Conservation (phyloP, 164 flowering plant genomes). For the Aristolochia contorta region DNA sequence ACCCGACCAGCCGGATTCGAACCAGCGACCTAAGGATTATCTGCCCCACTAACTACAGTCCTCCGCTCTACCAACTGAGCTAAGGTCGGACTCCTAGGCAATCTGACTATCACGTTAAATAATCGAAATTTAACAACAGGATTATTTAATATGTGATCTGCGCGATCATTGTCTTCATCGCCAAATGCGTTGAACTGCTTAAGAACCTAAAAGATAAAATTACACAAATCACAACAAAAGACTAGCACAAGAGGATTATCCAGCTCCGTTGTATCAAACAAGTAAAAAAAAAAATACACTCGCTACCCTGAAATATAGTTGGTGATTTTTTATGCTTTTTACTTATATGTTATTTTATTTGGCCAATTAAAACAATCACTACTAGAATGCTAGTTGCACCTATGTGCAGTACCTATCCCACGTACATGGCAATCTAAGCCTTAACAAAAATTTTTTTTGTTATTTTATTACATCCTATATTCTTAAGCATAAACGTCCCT, state of each 20-base stretch:
- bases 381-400: no score
- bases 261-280: neutral
- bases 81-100: no score
- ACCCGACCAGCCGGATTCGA: constrained; percentile 79
- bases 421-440: no score
- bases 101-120: no score
- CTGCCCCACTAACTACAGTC: neutral
- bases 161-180: constrained; percentile 51
- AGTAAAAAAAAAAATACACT: neutral
- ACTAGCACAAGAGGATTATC: neutral
- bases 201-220: constrained; percentile 43
- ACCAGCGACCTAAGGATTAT: constrained; percentile 75
- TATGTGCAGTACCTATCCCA: no score
- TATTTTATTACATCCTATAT: no score
- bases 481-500: no score
- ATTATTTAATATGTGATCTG: constrained; percentile 76
- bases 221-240: constrained; percentile 1
- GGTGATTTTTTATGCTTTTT: no score
- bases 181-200: constrained; percentile 61
- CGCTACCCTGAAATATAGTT: neutral
- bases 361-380: no score
- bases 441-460: no score
- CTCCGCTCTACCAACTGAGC: no score
- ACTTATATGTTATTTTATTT: no score
- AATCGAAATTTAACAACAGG: constrained; percentile 20